Evolutionary conservation across 495 filamentous ascomycete species (phyloP).

Genomic region (Hyaloscypha finlandica): DNA sequence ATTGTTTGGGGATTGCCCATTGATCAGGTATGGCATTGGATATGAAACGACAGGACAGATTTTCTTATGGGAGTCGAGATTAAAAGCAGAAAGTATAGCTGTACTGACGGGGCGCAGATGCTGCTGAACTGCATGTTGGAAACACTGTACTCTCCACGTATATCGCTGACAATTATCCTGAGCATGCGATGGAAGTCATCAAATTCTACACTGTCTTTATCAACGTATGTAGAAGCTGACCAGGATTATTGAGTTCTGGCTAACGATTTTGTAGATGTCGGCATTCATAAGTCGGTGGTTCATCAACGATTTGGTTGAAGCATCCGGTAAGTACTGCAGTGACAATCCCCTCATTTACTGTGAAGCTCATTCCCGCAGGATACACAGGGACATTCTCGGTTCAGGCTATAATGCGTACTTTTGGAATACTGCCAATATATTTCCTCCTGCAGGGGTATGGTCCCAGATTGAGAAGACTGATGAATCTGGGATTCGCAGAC

Average conservation of each 20-base stretch:
- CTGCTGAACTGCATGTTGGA: conserved; percentile 62
- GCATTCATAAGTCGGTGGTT: conserved; percentile 13
- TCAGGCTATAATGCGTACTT: conserved; percentile 11
- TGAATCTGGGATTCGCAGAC: conserved; percentile 9
- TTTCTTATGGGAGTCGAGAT: conserved; percentile 42
- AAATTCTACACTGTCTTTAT: conserved; percentile 64
- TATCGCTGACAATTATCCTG: conserved; percentile 59
- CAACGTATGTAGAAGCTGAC: conserved; percentile 37
- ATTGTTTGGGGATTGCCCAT: conserved; percentile 61
- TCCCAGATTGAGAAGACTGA: conserved; percentile 1
- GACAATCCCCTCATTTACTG: neutral
- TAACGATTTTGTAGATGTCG: neutral
- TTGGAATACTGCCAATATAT: conserved; percentile 4
- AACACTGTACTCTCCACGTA: conserved; percentile 59
- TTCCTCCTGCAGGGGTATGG: conserved; percentile 8
- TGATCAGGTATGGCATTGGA: conserved; percentile 59
- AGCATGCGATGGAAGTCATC: conserved; percentile 59
- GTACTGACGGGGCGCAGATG: conserved; percentile 41
- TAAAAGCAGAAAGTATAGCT: neutral
- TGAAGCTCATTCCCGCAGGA: neutral
- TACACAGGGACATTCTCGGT: conserved; percentile 13
- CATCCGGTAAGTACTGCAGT: neutral
- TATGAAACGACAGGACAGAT: conserved; percentile 62
- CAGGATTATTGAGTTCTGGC: neutral
- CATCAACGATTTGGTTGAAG: conserved; percentile 8